Conservation (phyloP, 2,329 filamentous ascomycete species). For the Chrysosporium queenslandicum region DNA sequence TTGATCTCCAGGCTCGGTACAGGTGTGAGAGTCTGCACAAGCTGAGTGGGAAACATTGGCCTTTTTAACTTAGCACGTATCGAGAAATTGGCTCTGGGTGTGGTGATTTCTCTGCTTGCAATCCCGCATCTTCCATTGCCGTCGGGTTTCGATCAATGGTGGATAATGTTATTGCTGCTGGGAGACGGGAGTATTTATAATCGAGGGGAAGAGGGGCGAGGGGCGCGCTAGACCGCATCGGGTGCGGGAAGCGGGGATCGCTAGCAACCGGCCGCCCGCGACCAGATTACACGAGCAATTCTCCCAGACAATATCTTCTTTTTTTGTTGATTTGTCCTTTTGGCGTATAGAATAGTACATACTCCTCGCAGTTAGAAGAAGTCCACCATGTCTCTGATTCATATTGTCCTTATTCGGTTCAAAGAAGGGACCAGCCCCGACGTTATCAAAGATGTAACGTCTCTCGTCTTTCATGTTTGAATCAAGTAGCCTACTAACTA, state of each 20-base stretch:
- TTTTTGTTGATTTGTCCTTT: neutral
- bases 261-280: neutral
- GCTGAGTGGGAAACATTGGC: slow-evolving; percentile 5
- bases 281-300: neutral
- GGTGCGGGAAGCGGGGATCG: neutral
- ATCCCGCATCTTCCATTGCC: slow-evolving; percentile 1
- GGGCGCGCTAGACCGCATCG: slow-evolving; percentile 1
- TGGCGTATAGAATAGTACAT: neutral
- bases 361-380: neutral
- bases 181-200: slow-evolving; percentile 3
- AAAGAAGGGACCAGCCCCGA: slow-evolving; percentile 43
- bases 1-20: slow-evolving; percentile 2
- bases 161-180: neutral
- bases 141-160: slow-evolving; percentile 2
- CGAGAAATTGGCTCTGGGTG: neutral
- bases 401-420: slow-evolving; percentile 60
- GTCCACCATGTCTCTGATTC: slow-evolving; percentile 52
- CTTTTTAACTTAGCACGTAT: neutral
- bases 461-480: neutral
- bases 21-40: slow-evolving; percentile 1
- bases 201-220: slow-evolving; percentile 1
- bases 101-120: neutral
- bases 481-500: neutral
- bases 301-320: neutral
- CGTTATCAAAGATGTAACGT: slow-evolving; percentile 47